phyloP scores from a whole-genome alignment of 2,329 filamentous ascomycete genomes.

The Drechslera avenae region DNA sequence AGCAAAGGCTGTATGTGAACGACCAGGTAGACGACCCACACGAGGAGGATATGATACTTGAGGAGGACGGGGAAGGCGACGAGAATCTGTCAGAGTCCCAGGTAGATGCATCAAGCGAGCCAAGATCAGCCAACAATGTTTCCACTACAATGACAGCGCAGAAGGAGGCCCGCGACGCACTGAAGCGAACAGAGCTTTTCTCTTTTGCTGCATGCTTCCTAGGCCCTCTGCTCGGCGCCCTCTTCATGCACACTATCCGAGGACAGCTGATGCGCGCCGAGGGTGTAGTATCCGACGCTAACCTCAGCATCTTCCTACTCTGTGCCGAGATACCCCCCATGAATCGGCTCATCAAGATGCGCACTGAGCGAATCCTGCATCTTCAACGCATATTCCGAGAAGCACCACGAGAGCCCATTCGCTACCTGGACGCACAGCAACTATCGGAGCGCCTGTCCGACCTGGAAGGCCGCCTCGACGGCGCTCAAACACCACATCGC shows the following conservation, averaged over 20 bases:
- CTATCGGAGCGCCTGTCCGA: slow-evolving; percentile 70
- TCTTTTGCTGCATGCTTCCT: slow-evolving; percentile 80
- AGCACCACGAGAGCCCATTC: slow-evolving; percentile 25
- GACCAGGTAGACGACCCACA: slow-evolving; percentile 25
- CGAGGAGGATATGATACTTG: slow-evolving; percentile 33
- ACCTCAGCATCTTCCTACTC: slow-evolving; percentile 86
- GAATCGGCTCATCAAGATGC: slow-evolving; percentile 79
- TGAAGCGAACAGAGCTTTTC: slow-evolving; percentile 74
- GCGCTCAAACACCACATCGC: slow-evolving; percentile 41
- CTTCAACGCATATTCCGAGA: slow-evolving; percentile 72
- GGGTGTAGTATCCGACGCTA: slow-evolving; percentile 88
- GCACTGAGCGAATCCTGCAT: slow-evolving; percentile 78
- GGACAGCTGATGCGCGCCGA: slow-evolving; percentile 83
- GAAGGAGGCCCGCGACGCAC: slow-evolving; percentile 61
- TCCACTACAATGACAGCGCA: slow-evolving; percentile 23
- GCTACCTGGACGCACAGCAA: slow-evolving; percentile 28
- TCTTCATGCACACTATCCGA: slow-evolving; percentile 80
- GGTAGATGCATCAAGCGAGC: slow-evolving; percentile 16
- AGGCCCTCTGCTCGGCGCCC: slow-evolving; percentile 79
- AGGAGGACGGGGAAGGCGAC: slow-evolving; percentile 37
- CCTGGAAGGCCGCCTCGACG: slow-evolving; percentile 65
- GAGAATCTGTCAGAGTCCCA: slow-evolving; percentile 16
- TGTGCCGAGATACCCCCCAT: slow-evolving; percentile 84
- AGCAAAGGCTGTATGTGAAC: slow-evolving; percentile 44
- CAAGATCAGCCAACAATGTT: slow-evolving; percentile 6